Base-by-base conservation (phyloP, 208 protist genomes). In the Trypanosoma platydactyli region DNA sequence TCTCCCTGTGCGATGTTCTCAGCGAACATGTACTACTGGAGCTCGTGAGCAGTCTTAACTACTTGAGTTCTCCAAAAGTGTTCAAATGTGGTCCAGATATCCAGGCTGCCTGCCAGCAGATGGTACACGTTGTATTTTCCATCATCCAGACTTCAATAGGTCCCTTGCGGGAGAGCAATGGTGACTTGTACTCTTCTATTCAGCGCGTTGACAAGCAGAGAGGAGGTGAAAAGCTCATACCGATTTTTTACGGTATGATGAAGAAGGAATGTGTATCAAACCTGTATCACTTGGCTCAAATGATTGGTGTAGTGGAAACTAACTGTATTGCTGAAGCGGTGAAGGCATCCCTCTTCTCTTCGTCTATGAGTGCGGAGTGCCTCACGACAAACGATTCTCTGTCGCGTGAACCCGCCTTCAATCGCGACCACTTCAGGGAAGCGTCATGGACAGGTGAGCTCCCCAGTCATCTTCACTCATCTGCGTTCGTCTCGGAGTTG, bases 21-120 rank as follows among this genome's bases (percentile, higher is more conserved):
- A 49, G 30, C 29, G 38, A 56, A 41, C 49, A 66, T 38, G 50
- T 65, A 3, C 11, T 52, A 30, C 20, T 67, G 29, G 68, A 73
- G 52, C 3, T 73, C 24, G 59, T 57, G 16, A 61, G 59, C 46
- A 62, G 59, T n/a, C 60, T 73, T 1, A 42, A 50, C 25, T 35
- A 73, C 30, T 25, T 73, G 24, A 41, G 50, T 46, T 60, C 52
- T 27, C 3, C 4, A 16, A 12, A 27, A 29, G 59, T 73, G 6
- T n/a, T 73, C 5, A 20, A 4, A 41, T 25, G 9, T 15, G 59
- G 59, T 2, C n/a, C 9, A 5, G 68, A 65, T 11, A 15, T 60
- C 3, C 68, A 62, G 29, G 42, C 35, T 11, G 68, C 49, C 2
- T 73, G 68, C 55, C 1, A 41, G 25, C 20, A 67, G 40, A 73